Base-by-base conservation (phyloP, 495 filamentous ascomycete genomes). In the Terfezia boudieri region DNA sequence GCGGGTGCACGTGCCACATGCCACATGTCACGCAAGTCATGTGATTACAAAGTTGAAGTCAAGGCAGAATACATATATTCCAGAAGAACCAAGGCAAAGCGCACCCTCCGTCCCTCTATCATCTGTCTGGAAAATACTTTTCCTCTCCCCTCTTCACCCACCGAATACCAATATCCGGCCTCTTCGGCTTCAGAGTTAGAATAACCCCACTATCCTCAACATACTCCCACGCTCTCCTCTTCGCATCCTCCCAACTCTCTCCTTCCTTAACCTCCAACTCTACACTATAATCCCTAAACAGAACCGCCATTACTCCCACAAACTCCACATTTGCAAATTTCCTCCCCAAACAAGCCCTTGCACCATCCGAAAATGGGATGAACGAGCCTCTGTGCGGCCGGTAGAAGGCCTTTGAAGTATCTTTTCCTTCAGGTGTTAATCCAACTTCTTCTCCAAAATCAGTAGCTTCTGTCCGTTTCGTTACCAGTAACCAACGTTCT, bases 241-340 rank as follows among this genome's bases (percentile, higher is more conserved):
- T 17, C 2, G 20, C 48, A 9, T 14, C 26, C n/a, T 56, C 51
- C 46, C 36, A 17, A 8, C 58, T 57, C 1, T 43, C 75, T 67
- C 70, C 78, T 53, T 74, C 70, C 38, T 76, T 71, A 14, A 84
- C 74, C 1, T 73, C 79, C 50, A 86, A 71, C 67, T 83, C 78
- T 10, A 86, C 69, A 56, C 72, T 77, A 64, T 78, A 81, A 36
- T 72, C 66, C 53, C 74, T 70, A 55, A 86, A 81, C 8, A 87
- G 67, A 9, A 76, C 72, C 1, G 80, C 74, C 53, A 90, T 70
- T 55, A 77, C 81, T 0, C 80, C 81, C 36, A 77, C 69, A 48
- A 83, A 69, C 63, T 90, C 82, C 57, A 86, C 84, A 67, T 86
- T 81, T 12, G 84, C 83, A 58, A 89, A 84, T 59, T 76, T 74